A percentile compares a stretch with the other conserved stretches of the same genome.
Conservation (phyloP, 1,139 yeast genomes). For the Candida tetrigidarum region DNA sequence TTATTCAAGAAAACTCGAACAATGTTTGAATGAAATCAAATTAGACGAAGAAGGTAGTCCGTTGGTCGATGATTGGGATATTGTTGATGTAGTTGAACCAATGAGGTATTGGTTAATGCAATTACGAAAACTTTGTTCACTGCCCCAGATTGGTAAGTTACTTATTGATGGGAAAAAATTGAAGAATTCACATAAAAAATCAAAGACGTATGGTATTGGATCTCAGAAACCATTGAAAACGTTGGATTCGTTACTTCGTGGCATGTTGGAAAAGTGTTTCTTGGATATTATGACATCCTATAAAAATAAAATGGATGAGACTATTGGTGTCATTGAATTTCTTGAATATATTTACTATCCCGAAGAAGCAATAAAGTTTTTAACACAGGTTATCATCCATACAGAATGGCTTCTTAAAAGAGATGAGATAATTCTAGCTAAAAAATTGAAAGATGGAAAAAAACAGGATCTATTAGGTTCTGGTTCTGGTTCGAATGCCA, state of each 20-base stretch:
- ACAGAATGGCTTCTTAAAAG: constrained; percentile 33
- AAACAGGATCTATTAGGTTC: neutral
- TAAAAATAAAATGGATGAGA: constrained; percentile 46
- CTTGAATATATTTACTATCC: constrained; percentile 59
- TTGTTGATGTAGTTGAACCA: constrained; percentile 41
- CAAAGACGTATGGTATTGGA: constrained; percentile 15
- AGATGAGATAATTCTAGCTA: constrained; percentile 23
- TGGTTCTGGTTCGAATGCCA: no score
- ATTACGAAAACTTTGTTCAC: constrained; percentile 82
- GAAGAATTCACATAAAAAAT: constrained; percentile 21
- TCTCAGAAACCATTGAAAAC: constrained; percentile 45
- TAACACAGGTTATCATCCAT: constrained; percentile 43
- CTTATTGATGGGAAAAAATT: constrained; percentile 35
- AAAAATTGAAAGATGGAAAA: constrained; percentile 21
- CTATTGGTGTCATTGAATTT: constrained; percentile 64
- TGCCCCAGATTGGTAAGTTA: constrained; percentile 67
- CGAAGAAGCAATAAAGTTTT: constrained; percentile 46
- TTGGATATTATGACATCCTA: constrained; percentile 54
- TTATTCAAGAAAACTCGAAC: constrained; percentile 64
- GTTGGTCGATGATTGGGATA: constrained; percentile 52
- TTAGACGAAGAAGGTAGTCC: constrained; percentile 64
- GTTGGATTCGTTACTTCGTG: constrained; percentile 65
- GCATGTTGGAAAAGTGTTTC: constrained; percentile 60
- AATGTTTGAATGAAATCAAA: constrained; percentile 66
- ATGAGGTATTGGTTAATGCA: constrained; percentile 71